A percentile compares a stretch with the other conserved stretches of the same genome.
Evolutionary conservation across 2,329 filamentous ascomycete genomes (phyloP).

Genomic region (Helotiales sp.): DNA sequence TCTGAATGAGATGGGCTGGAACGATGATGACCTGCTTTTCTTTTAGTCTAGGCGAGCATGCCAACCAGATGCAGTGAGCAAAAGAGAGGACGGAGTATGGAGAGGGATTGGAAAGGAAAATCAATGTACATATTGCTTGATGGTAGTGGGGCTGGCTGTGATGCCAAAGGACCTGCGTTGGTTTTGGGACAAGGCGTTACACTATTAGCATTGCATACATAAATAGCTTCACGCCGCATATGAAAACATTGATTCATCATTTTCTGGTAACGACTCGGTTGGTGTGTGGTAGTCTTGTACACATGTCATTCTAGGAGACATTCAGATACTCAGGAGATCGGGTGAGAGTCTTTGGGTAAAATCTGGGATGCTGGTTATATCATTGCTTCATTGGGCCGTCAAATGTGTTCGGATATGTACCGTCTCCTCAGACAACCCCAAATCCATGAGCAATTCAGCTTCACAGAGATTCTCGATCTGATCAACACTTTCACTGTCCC

Average conservation of each 20-base stretch:
- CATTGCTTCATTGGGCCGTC: no score
- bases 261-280: no score
- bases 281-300: no score
- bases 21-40: constrained; percentile 70
- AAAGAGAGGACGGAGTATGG: no score
- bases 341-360: not conserved
- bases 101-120: not conserved
- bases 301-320: no score
- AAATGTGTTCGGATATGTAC: no score
- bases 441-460: no score
- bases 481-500: no score
- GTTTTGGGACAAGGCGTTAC: not conserved
- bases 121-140: not conserved
- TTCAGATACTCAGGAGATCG: not conserved
- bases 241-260: not conserved
- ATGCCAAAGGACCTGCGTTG: not conserved
- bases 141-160: constrained; percentile 1
- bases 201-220: not conserved
- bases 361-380: not conserved
- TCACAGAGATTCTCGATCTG: no score
- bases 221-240: not conserved
- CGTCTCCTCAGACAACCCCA: no score
- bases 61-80: no score
- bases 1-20: constrained; percentile 66
- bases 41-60: constrained; percentile 52